A percentile compares a stretch with the other conserved stretches of the same genome.
These are phyloP conservation scores for Ceratocystiopsis sp. DNA, from an alignment of 2,329 filamentous ascomycete species.

Conservation along the genomic window DNA sequence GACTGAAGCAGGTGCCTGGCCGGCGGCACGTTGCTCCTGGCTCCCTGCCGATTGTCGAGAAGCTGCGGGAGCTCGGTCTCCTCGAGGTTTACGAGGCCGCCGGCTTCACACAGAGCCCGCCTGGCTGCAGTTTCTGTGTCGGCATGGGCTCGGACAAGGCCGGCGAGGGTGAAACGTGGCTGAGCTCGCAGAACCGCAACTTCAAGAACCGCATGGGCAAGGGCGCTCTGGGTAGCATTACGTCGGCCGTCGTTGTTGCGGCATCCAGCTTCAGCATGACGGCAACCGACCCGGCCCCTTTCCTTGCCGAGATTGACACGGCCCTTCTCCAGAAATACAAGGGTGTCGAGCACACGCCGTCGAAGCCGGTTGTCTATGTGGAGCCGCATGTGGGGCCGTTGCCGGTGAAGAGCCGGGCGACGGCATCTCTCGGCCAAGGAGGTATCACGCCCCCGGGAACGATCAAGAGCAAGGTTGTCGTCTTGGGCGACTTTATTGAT, in stretches of 20 bases:
- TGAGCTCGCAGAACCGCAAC: conserved; percentile 28
- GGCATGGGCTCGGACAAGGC: conserved; percentile 25
- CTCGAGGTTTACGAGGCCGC: conserved; percentile 21
- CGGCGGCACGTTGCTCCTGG: conserved; percentile 23
- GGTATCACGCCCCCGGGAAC: background rate
- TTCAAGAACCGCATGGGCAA: conserved; percentile 21
- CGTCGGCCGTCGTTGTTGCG: conserved; percentile 19
- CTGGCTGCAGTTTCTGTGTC: conserved; percentile 28
- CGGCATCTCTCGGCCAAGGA: background rate
- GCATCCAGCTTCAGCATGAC: conserved; percentile 3
- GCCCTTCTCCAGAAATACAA: conserved; percentile 3
- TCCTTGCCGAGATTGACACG: conserved; percentile 4
- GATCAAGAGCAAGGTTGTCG: conserved; percentile 20
- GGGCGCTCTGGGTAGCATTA: conserved; percentile 23
- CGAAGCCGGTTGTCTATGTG: background rate
- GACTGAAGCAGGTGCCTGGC: conserved; percentile 16
- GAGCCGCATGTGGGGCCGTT: background rate
- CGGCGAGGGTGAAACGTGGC: conserved; percentile 23
- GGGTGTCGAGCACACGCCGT: background rate
- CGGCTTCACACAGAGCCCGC: conserved; percentile 23
- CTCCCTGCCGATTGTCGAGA: conserved; percentile 20
- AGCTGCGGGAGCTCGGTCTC: conserved; percentile 18
- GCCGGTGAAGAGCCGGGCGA: background rate
- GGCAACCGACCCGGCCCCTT: background rate
- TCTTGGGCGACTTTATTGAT: conserved; percentile 27